A percentile compares a stretch with the other conserved stretches of the same genome.
These are phyloP conservation scores for Trematosphaeria pertusa DNA, from an alignment of 2,329 filamentous ascomycete species.

Conservation along the genomic window DNA sequence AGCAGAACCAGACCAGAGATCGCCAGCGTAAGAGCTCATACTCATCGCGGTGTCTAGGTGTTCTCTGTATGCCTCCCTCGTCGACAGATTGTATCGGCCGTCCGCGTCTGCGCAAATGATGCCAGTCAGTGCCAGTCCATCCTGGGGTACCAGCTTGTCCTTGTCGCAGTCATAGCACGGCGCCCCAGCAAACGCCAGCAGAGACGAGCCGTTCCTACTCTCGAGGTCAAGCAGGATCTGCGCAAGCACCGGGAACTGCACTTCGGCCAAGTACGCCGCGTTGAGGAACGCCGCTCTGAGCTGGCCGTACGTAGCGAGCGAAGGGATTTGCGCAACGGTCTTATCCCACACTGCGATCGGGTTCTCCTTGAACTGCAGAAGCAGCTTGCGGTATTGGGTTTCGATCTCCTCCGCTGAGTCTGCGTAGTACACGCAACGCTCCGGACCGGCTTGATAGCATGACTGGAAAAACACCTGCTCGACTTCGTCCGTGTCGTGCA, in stretches of 20 bases:
- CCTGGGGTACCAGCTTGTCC: background rate
- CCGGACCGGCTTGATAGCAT: conserved; percentile 57
- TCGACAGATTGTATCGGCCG: background rate
- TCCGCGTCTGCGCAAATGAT: background rate
- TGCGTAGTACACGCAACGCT: background rate
- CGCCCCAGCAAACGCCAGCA: background rate
- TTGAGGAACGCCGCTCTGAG: background rate
- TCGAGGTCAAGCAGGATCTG: background rate
- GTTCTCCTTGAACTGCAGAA: background rate
- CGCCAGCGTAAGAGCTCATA: background rate
- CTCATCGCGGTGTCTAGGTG: background rate
- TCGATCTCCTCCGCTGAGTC: background rate
- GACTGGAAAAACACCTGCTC: conserved; percentile 57
- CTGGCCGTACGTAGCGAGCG: background rate
- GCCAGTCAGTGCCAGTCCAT: background rate
- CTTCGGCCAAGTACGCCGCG: background rate
- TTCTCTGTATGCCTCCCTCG: background rate
- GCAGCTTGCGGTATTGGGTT: background rate
- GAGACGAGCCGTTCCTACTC: background rate
- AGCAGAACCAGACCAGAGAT: background rate
- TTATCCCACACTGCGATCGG: background rate
- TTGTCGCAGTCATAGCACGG: background rate
- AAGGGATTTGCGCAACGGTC: background rate
- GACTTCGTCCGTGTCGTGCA: conserved; percentile 1
- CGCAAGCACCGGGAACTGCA: background rate